Conservation (phyloP, 805 yeast genomes). For the Phaffomyces opuntiae region DNA sequence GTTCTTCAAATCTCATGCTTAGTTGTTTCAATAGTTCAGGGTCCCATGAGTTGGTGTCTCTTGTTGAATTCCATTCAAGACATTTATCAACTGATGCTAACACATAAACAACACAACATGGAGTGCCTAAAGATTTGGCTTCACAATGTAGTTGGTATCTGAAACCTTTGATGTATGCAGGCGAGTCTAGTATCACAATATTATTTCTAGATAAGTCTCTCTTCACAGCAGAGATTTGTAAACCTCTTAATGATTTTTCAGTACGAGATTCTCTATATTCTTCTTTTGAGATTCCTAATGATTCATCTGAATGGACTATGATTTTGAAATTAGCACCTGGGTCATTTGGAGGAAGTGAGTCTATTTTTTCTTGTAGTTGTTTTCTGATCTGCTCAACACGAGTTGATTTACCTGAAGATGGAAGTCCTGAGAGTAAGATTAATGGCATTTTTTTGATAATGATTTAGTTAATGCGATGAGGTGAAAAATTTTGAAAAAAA, state of each 20-base stretch:
- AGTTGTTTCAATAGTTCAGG: conserved; percentile 57
- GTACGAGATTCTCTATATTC: conserved; percentile 63
- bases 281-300: conserved; percentile 61
- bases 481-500: neutral
- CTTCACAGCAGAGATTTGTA: conserved; percentile 83
- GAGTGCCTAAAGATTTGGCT: conserved; percentile 75
- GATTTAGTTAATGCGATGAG: neutral
- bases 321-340: conserved; percentile 54
- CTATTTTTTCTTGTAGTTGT: conserved; percentile 41
- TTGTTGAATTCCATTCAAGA: conserved; percentile 48
- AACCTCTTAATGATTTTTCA: conserved; percentile 79
- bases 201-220: conserved; percentile 62
- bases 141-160: conserved; percentile 93
- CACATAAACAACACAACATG: conserved; percentile 77
- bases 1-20: conserved; percentile 88
- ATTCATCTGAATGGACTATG: conserved; percentile 69
- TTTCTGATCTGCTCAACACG: conserved; percentile 53
- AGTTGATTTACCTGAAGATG: conserved; percentile 77
- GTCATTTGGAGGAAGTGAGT: conserved; percentile 30
- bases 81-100: conserved; percentile 61
- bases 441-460: conserved; percentile 61
- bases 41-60: conserved; percentile 48
- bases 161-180: conserved; percentile 90
- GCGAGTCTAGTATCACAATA: conserved; percentile 78
- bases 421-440: conserved; percentile 75